A percentile compares a stretch with the other conserved stretches of the same genome.
These are phyloP conservation scores for Theobroma cacao DNA, from an alignment of 345 rosid species.

Conservation along the genomic window DNA sequence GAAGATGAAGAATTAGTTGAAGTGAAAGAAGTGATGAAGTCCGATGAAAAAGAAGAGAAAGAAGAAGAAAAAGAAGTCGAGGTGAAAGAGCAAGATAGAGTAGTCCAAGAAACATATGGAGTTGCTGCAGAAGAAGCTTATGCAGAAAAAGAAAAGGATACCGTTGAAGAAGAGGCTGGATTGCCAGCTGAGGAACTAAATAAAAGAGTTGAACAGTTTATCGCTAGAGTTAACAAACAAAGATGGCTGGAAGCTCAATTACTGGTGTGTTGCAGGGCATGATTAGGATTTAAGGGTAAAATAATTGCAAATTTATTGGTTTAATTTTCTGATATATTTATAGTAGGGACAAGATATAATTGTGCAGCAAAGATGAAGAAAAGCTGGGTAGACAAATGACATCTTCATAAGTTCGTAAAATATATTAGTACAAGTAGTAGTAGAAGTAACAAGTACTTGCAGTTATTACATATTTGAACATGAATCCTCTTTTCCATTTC, in stretches of 20 bases:
- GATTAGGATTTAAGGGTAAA: not conserved
- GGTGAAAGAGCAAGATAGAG: slow-evolving; percentile 30
- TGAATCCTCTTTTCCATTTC: too few species aligned
- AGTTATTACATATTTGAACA: too few species aligned
- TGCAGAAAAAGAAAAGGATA: not conserved
- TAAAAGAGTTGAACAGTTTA: slow-evolving; percentile 59
- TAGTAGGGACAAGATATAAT: too few species aligned
- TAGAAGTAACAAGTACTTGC: too few species aligned
- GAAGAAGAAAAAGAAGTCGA: slow-evolving; percentile 28
- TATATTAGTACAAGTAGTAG: too few species aligned
- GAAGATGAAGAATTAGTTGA: not conserved
- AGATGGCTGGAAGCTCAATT: slow-evolving; percentile 48
- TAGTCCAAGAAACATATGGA: not conserved
- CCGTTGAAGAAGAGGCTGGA: slow-evolving; percentile 27
- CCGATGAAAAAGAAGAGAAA: not conserved
- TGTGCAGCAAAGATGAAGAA: too few species aligned
- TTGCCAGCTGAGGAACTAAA: slow-evolving; percentile 47
- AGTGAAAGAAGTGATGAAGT: not conserved
- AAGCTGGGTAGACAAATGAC: too few species aligned
- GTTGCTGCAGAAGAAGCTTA: not conserved
- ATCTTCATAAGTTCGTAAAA: too few species aligned
- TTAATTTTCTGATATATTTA: too few species aligned
- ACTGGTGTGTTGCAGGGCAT: slow-evolving; percentile 9
- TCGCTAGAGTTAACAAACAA: slow-evolving; percentile 60
- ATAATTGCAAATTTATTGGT: too few species aligned